Conservation (phyloP, 768 basidiomycete genomes). For the Trametes maxima region DNA sequence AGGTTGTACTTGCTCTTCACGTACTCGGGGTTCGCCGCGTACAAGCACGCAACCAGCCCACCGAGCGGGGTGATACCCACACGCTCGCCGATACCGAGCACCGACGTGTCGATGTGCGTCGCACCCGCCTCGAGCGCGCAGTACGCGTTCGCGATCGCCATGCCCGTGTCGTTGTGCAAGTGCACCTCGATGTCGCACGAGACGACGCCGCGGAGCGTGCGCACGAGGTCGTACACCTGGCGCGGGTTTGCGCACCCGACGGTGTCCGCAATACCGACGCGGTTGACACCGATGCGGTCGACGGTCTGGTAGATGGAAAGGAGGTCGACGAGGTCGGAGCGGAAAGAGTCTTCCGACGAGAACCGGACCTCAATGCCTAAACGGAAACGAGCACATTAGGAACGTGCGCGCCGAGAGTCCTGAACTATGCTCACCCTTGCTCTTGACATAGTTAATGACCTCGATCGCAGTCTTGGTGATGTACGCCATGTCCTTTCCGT, state of each 20-base stretch:
- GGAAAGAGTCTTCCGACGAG: slow-evolving; percentile 99
- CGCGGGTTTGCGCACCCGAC: slow-evolving; percentile 99
- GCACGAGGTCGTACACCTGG: slow-evolving; percentile 97
- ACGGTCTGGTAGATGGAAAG: slow-evolving; percentile 99
- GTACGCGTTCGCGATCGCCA: slow-evolving; percentile 99
- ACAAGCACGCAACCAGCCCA: slow-evolving; percentile 94
- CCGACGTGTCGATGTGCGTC: slow-evolving; percentile 98
- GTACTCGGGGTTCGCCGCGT: slow-evolving; percentile 96
- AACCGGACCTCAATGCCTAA: slow-evolving; percentile 91
- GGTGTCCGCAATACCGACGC: slow-evolving; percentile 98
- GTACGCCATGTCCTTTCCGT: slow-evolving; percentile 99
- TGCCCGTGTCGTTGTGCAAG: slow-evolving; percentile 97
- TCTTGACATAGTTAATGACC: slow-evolving; percentile 99
- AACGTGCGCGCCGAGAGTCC: not conserved
- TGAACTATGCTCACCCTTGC: slow-evolving; percentile 61
- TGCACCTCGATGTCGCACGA: slow-evolving; percentile 98
- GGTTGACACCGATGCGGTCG: slow-evolving; percentile 98
- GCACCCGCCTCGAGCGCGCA: slow-evolving; percentile 98
- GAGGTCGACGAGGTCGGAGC: slow-evolving; percentile 98
- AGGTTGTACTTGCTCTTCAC: slow-evolving; percentile 99
- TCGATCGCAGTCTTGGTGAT: slow-evolving; percentile 99
- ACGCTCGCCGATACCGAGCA: slow-evolving; percentile 97
- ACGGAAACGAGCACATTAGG: not conserved
- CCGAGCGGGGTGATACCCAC: slow-evolving; percentile 99
- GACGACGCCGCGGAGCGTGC: slow-evolving; percentile 95